Base-by-base conservation (phyloP, 257 asterid species). In the Solanum etuberosum region DNA sequence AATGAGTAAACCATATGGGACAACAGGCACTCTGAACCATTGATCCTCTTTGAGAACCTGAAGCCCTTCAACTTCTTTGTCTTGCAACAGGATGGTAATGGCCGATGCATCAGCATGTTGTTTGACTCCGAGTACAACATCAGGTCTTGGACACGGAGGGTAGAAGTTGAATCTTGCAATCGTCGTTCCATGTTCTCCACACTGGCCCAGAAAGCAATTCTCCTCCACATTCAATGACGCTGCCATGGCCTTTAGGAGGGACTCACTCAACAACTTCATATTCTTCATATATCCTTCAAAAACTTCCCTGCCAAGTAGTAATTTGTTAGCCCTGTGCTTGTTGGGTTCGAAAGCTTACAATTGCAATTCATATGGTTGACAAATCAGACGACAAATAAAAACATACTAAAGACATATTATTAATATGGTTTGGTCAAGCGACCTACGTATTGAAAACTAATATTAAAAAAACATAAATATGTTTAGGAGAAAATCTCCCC, bases 71-170 rank as follows among this genome's bases (percentile, higher is more conserved):
- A 85, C 91, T 32, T 89, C 89, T 61, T 91, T 91, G 43, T 91
- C 90, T 61, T 93, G 93, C 14, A 76, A 34, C 83, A 92, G 77
- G 23, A 93, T 89, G 1, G 95, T 89, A 10, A 92, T 78, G 67
- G 91, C 90, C 15, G 91, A 90, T 12, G 85, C 87, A 68, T 93
- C 93, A 2, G 90, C 77, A 59, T 93, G 96, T 12, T 90, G 91
- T 34, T 76, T 91, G 38, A 92, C 67, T 87, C 93, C 96, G 34
- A 90, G 20, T 4, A 91, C 87, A 11, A 78, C 68, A 27, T 91
- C 90, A 34, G 95, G 93, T 5, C 87, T 85, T 1, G 94, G 93
- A 57, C 94, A 89, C 2, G 90, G 87, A 20, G 94, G 94, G 20
- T 93, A 92, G 63, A 86, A 93, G 88, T 93, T 92, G 23, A 92